Evolutionary conservation across 805 yeast species (phyloP), one percentile per base, ranked within the genome.

Genomic region (Spathaspora arborariae): DNA sequence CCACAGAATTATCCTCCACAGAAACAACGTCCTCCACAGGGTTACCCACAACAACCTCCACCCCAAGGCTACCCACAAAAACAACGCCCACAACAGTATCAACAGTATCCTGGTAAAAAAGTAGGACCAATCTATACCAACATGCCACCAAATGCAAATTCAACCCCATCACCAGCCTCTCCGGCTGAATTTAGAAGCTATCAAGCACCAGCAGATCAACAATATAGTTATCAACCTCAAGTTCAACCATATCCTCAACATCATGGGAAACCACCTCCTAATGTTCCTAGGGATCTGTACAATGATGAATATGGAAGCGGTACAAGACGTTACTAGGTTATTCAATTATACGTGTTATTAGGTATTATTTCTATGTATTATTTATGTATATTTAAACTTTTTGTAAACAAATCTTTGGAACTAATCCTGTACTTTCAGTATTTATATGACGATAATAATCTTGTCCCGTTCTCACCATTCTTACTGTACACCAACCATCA

Each of bases 401-500:
- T 37, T 51, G 51, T 20, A 68, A 51, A 50, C 68, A 63, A 38
- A 58, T 47, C 37, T 53, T 51, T 0, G 76, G 76, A 3, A 68
- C 65, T 51, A 70, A 60, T 2, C 76, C 75, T 7, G 45, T 47
- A 11, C 48, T 51, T 42, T 37, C 15, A 26, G 39, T 15, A 5
- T 20, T 10, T 13, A 30, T 30, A 13, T 30, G 35, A 18, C 30
- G 46, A 41, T 46, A 41, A 18, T 45, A 41, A 15, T 45, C 50
- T 9, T 19, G 19, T 7, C 47, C 52, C 1, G 42, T 39, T 37
- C 48, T 19, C 33, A 51, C 38, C 16, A 55, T 7, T 22, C 54
- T 56, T 15, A 68, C 67, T 16, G 57, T 56, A 48, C 72, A 68
- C 76, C 76, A 72, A 2, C 72, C 74, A 41, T 70, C 75, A 10